Evolutionary conservation across 371 early-diverging fungal species (phyloP), one percentile per base, ranked within the genome.

Genomic region (Rhizopus sp.): DNA sequence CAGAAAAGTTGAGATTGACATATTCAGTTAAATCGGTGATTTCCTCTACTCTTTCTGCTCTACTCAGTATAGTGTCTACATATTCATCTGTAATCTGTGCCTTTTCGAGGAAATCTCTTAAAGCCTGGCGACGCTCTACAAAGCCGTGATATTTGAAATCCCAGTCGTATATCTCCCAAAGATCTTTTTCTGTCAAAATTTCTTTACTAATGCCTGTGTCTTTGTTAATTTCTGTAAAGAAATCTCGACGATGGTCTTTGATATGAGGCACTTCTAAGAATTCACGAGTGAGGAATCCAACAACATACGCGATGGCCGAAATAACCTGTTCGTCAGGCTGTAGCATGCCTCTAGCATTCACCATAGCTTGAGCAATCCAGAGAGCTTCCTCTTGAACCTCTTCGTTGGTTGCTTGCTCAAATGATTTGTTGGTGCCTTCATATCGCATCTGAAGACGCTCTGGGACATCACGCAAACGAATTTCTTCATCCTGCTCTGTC

Each of bases 231-330:
- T 70, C 70, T 7, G 82, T 82, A 57, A 91, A 83, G 57, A 88
- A 87, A 69, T 98, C 98, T 48, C 88, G 86, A 34, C 95, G 87
- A 64, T 97, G 94, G 15, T 82, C 81, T 37, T 82, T 80, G 59
- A 98, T 91, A 64, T 89, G 95, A 5, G 98, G 98, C 7, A 98
- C 95, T 70, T 98, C 97, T 50, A 89, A 78, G 53, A 84, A 79
- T 49, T 92, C 90, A 31, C 79, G 71, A 10, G 85, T 83, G 55
- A 94, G 73, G 62, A 93, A 91, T 53, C 78, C 77, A 37, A 95
- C 73, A 32, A 93, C 89, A 12, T 72, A 63, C 5, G 64, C 61
- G 17, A 77, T 67, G 0, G 80, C 73, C 0, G 57, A 50, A 1
- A 46, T 47, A 29, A 73, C 69, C 12, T 65, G 59, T 7, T 80